Base-by-base conservation (phyloP, 768 basidiomycete genomes). In the Obba rivulosa region DNA sequence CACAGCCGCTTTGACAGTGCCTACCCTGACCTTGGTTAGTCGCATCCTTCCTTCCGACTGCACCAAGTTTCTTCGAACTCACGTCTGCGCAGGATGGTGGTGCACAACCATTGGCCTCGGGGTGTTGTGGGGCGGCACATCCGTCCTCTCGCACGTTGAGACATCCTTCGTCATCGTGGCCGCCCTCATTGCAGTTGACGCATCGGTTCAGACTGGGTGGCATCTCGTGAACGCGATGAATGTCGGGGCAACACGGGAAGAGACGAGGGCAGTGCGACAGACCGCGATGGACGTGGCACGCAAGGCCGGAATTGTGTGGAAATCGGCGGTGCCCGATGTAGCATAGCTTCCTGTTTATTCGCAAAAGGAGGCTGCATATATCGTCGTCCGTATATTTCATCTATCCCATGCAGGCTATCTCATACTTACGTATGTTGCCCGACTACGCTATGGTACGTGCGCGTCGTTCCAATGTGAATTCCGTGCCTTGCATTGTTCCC, bases 1-100 rank as follows among this genome's bases (percentile, higher is more conserved):
- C 75, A 77, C 49, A 49, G 43, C 3, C 51, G 82, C n/a, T 58
- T 85, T 16, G 63, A 69, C 53, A 54, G 62, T 13, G 70, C 77
- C 22, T 81, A 81, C 60, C 83, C 84, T 0, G 84, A 85, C 57
- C 67, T 85, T 60, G 81, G 83, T 83, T 53, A 51, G 73, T 57
- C 18, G 34, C 16, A 31, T 16, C 28, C 28, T 13, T 31, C 7
- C 28, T 13, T 31, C 13, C 28, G 7, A 5, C 13, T 13, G 7
- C 28, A 31, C 13, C 28, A 31, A n/a, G n/a, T 13, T 31, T 13
- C 5, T 13, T 7, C 28, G 13, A 31, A 13, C 28, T 31, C 28
- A 31, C 28, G 28, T 31, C 28, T 13, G 28, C n/a, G 20, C 53
- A 85, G 81, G 72, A 18, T 80, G 72, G 70, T 81, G 75, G 53